Conservation (phyloP, 2,329 filamentous ascomycete genomes). For the Trichocomaceae sp. region DNA sequence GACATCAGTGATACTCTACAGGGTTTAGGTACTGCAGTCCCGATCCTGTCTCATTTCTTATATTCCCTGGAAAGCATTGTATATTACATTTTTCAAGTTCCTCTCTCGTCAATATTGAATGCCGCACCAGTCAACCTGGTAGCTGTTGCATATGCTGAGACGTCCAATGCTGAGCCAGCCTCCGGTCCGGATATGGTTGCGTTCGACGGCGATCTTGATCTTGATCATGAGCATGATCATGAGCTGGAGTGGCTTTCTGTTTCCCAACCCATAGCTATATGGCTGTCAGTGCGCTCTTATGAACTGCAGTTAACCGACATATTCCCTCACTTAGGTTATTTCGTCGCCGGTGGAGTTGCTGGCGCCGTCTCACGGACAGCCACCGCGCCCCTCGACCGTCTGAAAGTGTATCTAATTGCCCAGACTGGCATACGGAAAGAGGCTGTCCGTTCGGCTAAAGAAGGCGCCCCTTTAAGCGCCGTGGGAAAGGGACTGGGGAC, state of each 20-base stretch:
- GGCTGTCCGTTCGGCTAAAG: slow-evolving; percentile 60
- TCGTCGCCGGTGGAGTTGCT: slow-evolving; percentile 87
- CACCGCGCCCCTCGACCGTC: slow-evolving; percentile 89
- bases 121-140: slow-evolving; percentile 27
- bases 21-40: slow-evolving; percentile 72
- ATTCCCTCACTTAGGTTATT: slow-evolving; percentile 69
- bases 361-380: slow-evolving; percentile 92
- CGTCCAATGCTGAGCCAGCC: slow-evolving; percentile 21
- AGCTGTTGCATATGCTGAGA: slow-evolving; percentile 24
- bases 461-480: slow-evolving; percentile 60
- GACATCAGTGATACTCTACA: slow-evolving; percentile 84
- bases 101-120: slow-evolving; percentile 24
- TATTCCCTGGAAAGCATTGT: slow-evolving; percentile 29
- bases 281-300: slow-evolving; percentile 39
- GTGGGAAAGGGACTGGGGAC: slow-evolving; percentile 61
- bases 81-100: slow-evolving; percentile 31
- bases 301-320: slow-evolving; percentile 42
- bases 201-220: slow-evolving; percentile 22
- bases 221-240: slow-evolving; percentile 14
- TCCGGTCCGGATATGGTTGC: slow-evolving; percentile 25
- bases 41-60: slow-evolving; percentile 34
- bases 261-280: slow-evolving; percentile 37
- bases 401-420: slow-evolving; percentile 96
- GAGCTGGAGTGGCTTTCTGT: slow-evolving; percentile 39
- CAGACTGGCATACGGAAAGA: slow-evolving; percentile 62